These are phyloP conservation scores for Pseudopithomyces chartarum DNA, from an alignment of 2,329 filamentous ascomycete species.

Conservation along the genomic window DNA sequence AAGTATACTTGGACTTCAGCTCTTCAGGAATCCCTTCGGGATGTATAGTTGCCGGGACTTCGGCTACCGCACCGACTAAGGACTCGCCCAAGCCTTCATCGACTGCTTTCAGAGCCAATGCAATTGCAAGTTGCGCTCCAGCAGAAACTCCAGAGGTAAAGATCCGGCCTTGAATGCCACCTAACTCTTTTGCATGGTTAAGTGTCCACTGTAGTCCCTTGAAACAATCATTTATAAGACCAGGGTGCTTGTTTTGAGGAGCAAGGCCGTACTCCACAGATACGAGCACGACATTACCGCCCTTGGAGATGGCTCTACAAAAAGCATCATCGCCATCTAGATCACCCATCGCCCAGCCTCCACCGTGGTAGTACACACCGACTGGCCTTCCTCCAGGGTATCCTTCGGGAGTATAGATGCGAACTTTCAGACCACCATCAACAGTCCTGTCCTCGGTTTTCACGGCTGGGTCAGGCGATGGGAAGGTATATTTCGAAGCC, in stretches of 20 bases:
- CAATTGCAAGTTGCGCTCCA: constrained; percentile 46
- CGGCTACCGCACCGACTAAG: constrained; percentile 46
- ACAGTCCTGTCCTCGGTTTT: constrained; percentile 37
- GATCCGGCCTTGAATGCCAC: constrained; percentile 34
- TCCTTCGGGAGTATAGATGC: constrained; percentile 42
- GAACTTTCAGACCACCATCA: constrained; percentile 31
- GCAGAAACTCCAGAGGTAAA: constrained; percentile 47
- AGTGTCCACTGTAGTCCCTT: constrained; percentile 40
- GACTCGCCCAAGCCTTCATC: constrained; percentile 40
- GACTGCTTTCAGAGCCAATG: constrained; percentile 43
- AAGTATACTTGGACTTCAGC: constrained; percentile 40
- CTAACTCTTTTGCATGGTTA: constrained; percentile 26
- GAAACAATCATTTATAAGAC: constrained; percentile 43
- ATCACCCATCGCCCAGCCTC: constrained; percentile 46
- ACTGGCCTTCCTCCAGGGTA: constrained; percentile 38
- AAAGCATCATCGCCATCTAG: constrained; percentile 39
- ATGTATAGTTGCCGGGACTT: constrained; percentile 46
- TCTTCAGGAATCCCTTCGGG: constrained; percentile 43
- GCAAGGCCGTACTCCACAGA: constrained; percentile 45
- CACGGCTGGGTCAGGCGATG: constrained; percentile 37
- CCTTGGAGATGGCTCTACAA: constrained; percentile 31
- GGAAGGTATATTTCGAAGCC: constrained; percentile 32
- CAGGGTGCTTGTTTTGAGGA: constrained; percentile 40
- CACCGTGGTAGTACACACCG: constrained; percentile 44
- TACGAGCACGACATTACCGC: constrained; percentile 36